Base-by-base conservation (phyloP, 768 basidiomycete species). In the Crassisporium funariophilum region DNA sequence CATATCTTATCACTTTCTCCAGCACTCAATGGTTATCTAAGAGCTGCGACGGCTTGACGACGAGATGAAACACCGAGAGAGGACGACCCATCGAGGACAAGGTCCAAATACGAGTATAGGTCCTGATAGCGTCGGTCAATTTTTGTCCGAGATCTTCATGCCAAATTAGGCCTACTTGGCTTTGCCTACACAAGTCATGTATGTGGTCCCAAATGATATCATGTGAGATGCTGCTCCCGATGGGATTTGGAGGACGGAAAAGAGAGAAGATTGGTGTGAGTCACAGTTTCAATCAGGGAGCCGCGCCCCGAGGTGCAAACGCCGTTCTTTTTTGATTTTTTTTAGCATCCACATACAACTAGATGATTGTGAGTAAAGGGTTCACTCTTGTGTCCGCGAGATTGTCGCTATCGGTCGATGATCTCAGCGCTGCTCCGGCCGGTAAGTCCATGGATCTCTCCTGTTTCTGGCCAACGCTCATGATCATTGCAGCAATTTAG, bases 401-500 rank as follows among this genome's bases (percentile, higher is more conserved):
- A n/a, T n/a, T n/a, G n/a, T n/a, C n/a, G 46, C 48, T 50, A 50
- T 60, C 59, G 59, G 59, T 47, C 40, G 46, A 54, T 50, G 54
- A 60, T 60, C 59, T 58, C 41, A 38, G 50, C 59, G 52, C 49
- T 54, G 42, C 52, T 47, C 55, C 52, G 52, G 29, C 44, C 47
- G 55, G 25, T 48, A 52, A 49, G 45, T 49, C 49, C 46, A 41
- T 38, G 49, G 54, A 57, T 56, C 54, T 57, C 54, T 54, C 50
- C 48, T 56, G 59, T 60, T 60, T 60, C 56, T 56, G 50, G 52
- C 52, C 52, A 51, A 60, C 59, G 59, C 59, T 58, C 59, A 58
- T 50, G 54, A 56, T 57, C 53, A 52, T 56, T 54, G 52, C 45
- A 49, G 42, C 50, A 49, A 41, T 39, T 43, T 45, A 48, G 50